Evolutionary conservation across 2,329 filamentous ascomycete genomes (phyloP), one percentile per base, ranked within the genome.

Genomic region (Zymoseptoria pseudotritici): DNA sequence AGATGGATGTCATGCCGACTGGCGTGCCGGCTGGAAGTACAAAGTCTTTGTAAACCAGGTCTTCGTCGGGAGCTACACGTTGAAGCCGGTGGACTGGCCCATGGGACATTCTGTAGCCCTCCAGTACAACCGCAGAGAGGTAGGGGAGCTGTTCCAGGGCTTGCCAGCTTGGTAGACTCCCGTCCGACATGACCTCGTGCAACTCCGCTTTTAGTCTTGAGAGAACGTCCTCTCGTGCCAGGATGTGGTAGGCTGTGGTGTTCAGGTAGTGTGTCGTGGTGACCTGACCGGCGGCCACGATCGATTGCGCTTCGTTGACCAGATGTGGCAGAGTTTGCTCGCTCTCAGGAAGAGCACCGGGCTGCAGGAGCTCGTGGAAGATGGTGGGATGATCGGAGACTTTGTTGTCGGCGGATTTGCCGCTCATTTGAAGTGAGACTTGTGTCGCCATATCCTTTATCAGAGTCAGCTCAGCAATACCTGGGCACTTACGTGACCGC

Each of bases 281-380:
- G 57, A 80, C 77, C 11, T 72, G 72, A 4, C 78, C 79, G 2
- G 74, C 79, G 61, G 78, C 78, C 60, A 80, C 71, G 56, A 81
- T 68, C 0, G 74, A 73, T 63, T 76, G 73, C 1, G 73, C 74
- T 69, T 80, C 79, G 2, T 36, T 42, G 10, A 55, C 49, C 7
- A 61, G 50, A 22, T 58, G 60, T 46, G 50, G 51, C 21, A 55
- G 51, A 8, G 49, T 53, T 10, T 42, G 52, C 21, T 61, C 59
- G 11, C 49, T 29, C 13, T n/a, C 50, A 4, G 56, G 59, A 20
- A 61, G 56, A 36, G 53, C 54, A 53, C 24, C 51, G 5, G 57
- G 31, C 46, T 60, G 50, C 2, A 58, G 51, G 3, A 58, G 46
- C 13, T 52, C 57, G 11, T 22, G 19, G 53, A 63, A 63, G 53